Evolutionary conservation across 768 basidiomycete species (phyloP), one percentile per base, ranked within the genome.

Genomic region (Pulveroboletus ravenelii): DNA sequence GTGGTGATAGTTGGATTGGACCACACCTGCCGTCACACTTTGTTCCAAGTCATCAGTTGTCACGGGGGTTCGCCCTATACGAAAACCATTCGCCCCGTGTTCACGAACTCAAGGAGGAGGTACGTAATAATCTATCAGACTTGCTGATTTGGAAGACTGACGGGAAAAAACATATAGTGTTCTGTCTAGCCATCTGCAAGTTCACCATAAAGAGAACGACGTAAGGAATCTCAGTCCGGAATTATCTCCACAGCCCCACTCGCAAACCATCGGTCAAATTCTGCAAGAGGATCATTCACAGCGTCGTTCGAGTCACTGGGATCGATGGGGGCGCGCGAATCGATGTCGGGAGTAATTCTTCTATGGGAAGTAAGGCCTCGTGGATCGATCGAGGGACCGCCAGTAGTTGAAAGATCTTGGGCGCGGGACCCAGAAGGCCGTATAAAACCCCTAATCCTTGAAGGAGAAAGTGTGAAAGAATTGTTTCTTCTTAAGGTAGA

Each of bases 181-280:
- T 37, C 20, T 23, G 37, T 7, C 10, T 31, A 15, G 14, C 41
- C 31, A 18, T 37, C 34, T 39, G 35, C 37, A 40, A 17, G 31
- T 50, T 18, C 35, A 1, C 18, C 35, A 25, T 8, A 35, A 47
- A 15, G 12, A 35, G 30, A 35, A 10, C 7, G 17, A 18, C 15
- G 18, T 10, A 34, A 32, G 27, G 17, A 1, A 20, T 36, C 12
- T 61, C 46, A 67, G 40, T 68, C 56, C 6, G 58, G 35, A 31
- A 78, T 49, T 48, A 85, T 79, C 38, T 79, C 74, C 1, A 87
- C 79, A 3, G 79, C 75, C 27, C 77, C 84, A 59, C 85, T 85
- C 29, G 78, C 71, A 57, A 89, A 64, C 84, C 84, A 89, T 40
- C 74, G 78, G 52, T 87, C 82, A 27, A 89, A 72, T 54, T 84